A percentile compares a stretch with the other conserved stretches of the same genome.
These are phyloP conservation scores for Chlorella sorokiniana DNA, from an alignment of 139 green algal genomes.

Conservation along the genomic window DNA sequence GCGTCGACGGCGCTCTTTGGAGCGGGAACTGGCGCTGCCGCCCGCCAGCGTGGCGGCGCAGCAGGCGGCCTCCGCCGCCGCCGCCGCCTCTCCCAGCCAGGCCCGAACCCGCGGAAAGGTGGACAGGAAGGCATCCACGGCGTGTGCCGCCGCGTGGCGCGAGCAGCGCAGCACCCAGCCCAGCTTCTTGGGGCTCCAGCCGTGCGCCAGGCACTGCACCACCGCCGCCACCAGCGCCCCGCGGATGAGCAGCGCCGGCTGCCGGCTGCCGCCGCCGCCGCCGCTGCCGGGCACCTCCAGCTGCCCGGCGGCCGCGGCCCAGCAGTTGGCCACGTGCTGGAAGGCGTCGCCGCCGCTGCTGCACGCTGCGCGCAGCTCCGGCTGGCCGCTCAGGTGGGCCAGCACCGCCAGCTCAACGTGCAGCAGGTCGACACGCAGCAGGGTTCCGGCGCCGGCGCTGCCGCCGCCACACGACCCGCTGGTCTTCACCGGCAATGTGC, in stretches of 20 bases:
- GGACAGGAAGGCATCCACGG: neutral
- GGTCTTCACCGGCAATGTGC: too few relatives aligned
- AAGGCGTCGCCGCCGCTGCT: conserved; percentile 2
- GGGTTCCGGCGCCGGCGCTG: neutral
- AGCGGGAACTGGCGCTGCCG: conserved; percentile 3
- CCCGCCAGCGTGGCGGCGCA: conserved; percentile 22
- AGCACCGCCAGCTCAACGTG: conserved; percentile 26
- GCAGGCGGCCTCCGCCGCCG: neutral
- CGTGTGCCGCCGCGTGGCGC: neutral
- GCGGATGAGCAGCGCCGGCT: conserved; percentile 9
- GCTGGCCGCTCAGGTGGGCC: conserved; percentile 21
- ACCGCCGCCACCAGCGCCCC: neutral
- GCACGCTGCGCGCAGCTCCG: conserved; percentile 8
- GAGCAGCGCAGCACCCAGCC: conserved; percentile 4
- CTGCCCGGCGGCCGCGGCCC: conserved; percentile 26
- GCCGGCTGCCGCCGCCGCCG: neutral
- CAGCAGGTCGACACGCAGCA: conserved; percentile 4
- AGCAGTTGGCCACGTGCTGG: conserved; percentile 6
- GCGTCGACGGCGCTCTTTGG: conserved; percentile 5
- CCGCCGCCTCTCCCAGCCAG: conserved; percentile 15
- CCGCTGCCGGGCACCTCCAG: conserved; percentile 11
- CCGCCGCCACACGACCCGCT: neutral
- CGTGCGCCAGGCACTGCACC: conserved; percentile 20
- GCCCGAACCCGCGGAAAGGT: conserved; percentile 10
- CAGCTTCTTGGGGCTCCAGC: conserved; percentile 25